A percentile compares a stretch with the other conserved stretches of the same genome.
Evolutionary conservation across 208 protist species (phyloP).

Genomic region (Wallacemonas rigidus): DNA sequence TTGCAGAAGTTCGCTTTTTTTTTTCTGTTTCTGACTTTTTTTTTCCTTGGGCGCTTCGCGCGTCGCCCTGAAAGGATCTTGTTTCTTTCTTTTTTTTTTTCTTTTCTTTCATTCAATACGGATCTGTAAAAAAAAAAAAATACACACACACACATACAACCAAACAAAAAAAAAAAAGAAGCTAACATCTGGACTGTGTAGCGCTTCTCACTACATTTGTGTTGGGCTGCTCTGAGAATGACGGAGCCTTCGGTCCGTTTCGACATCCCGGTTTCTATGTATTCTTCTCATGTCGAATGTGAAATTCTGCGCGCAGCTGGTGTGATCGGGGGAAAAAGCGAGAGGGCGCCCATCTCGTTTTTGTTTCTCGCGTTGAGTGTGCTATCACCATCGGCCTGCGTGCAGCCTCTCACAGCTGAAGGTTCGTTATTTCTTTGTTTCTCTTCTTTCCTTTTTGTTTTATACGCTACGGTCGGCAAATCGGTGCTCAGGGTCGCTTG

Average conservation of each 20-base stretch:
- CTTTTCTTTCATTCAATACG: slow-evolving; percentile 13
- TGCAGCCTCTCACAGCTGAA: background rate
- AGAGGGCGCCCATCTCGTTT: no score
- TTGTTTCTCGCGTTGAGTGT: no score
- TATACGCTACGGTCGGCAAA: background rate
- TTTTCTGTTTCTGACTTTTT: background rate
- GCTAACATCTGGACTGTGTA: background rate
- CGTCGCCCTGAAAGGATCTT: background rate
- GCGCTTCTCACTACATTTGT: background rate
- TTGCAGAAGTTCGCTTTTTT: slow-evolving; percentile 15
- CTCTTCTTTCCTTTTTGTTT: slow-evolving; percentile 2
- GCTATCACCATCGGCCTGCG: no score
- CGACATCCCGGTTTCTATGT: background rate
- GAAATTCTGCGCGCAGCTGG: background rate
- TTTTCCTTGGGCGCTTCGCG: background rate
- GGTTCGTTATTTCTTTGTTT: background rate
- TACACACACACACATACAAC: background rate
- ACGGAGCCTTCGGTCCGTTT: background rate
- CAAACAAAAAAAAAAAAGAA: background rate
- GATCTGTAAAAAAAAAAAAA: slow-evolving; percentile 17
- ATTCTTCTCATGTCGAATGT: slow-evolving; percentile 8
- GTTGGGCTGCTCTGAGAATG: background rate
- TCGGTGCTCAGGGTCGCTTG: no score
- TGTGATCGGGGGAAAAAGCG: no score
- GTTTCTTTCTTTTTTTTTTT: slow-evolving; percentile 16